Evolutionary conservation across 2,329 filamentous ascomycete species (phyloP).

Genomic region (Beauveria varroae): DNA sequence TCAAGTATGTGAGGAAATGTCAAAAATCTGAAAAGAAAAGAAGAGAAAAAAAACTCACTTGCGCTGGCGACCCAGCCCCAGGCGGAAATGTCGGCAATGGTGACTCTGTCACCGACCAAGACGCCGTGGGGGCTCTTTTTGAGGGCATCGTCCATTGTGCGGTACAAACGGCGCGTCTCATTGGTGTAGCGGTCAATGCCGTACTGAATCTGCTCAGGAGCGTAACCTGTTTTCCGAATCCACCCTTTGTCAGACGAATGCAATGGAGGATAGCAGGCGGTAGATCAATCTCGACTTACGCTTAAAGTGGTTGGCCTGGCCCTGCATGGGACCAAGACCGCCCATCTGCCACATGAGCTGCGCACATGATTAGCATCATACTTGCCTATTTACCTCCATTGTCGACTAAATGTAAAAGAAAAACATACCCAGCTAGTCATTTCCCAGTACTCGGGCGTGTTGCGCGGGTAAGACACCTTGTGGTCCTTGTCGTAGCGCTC

Average conservation of each 20-base stretch:
- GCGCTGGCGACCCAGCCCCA: slow-evolving; percentile 67
- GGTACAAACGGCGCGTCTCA: slow-evolving; percentile 76
- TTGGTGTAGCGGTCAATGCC: slow-evolving; percentile 75
- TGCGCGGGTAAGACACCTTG: slow-evolving; percentile 72
- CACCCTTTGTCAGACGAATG: not conserved
- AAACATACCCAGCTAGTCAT: slow-evolving; percentile 63
- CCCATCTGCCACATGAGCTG: slow-evolving; percentile 68
- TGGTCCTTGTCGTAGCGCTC: slow-evolving; percentile 74
- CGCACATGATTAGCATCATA: not conserved
- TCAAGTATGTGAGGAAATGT: no score
- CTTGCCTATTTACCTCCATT: not conserved
- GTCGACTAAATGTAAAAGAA: no score
- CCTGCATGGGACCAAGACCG: slow-evolving; percentile 74
- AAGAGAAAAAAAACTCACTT: slow-evolving; percentile 25
- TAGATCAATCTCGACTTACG: slow-evolving; percentile 33
- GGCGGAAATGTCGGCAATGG: slow-evolving; percentile 71
- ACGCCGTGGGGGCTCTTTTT: slow-evolving; percentile 46
- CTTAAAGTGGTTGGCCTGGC: slow-evolving; percentile 74
- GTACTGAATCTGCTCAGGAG: slow-evolving; percentile 75
- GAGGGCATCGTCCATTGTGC: slow-evolving; percentile 67
- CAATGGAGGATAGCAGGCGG: not conserved
- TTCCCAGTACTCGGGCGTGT: slow-evolving; percentile 69
- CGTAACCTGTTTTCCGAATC: slow-evolving; percentile 47
- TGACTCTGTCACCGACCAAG: slow-evolving; percentile 60
- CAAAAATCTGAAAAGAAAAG: not conserved